A percentile compares a stretch with the other conserved stretches of the same genome.
Evolutionary conservation across 1,284 basidiomycete species (phyloP).

Genomic region (Sanghuangporus sanghuang): DNA sequence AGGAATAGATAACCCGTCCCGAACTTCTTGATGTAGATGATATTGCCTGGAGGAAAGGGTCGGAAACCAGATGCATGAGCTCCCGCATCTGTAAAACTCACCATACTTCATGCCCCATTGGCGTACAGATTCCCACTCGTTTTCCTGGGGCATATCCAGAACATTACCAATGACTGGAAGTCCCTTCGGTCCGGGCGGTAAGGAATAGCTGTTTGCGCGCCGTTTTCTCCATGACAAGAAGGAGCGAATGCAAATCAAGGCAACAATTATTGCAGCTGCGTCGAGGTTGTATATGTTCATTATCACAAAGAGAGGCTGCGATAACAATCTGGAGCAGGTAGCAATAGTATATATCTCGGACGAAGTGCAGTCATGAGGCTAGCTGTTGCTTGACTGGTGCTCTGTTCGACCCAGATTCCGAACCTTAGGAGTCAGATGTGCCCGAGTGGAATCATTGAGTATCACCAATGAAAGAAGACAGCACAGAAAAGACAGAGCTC

Average conservation of each 20-base stretch:
- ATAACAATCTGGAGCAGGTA: background rate
- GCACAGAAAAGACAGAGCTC: too few relatives aligned
- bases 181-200: constrained; percentile 7
- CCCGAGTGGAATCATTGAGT: too few relatives aligned
- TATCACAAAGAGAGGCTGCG: background rate
- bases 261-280: background rate
- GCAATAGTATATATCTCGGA: background rate
- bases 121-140: constrained; percentile 15
- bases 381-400: too few relatives aligned
- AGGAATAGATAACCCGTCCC: constrained; percentile 21
- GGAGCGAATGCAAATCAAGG: background rate
- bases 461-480: too few relatives aligned
- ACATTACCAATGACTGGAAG: constrained; percentile 20
- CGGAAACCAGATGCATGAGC: background rate
- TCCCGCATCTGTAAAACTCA: background rate
- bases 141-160: constrained; percentile 16
- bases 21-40: constrained; percentile 21
- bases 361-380: background rate
- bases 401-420: too few relatives aligned
- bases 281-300: background rate
- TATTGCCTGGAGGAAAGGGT: constrained; percentile 13
- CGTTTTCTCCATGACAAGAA: background rate
- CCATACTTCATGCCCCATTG: constrained; percentile 20
- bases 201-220: background rate
- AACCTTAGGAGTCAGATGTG: too few relatives aligned